Evolutionary conservation across 2,329 filamentous ascomycete species (phyloP), one percentile per base, ranked within the genome.

Genomic region (Rasamsonia emersonii): DNA sequence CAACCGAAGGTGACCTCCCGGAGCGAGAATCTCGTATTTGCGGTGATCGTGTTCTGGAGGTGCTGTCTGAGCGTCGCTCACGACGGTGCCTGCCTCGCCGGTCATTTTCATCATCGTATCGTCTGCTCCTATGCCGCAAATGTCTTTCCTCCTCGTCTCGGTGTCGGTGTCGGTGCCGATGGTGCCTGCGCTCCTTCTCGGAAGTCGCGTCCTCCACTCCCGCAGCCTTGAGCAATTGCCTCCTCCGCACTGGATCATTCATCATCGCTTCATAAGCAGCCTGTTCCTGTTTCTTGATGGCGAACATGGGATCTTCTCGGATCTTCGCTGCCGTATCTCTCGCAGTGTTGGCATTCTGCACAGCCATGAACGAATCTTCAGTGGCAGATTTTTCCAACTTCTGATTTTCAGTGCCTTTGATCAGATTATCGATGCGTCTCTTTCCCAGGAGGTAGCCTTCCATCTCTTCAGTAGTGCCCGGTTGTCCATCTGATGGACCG

Each of bases 391-490:
- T 94, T 58, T 86, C 80, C 36, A 94, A 62, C 42, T 82, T 82
- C 54, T 91, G 82, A 45, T 76, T 75, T 28, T 93, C 85, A 23
- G 80, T 80, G 29, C 82, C 84, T 55, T 91, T 84, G 25, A 86
- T 75, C 33, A 98, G 69, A 9, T 79, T 78, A 64, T 96, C 89
- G 54, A 98, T 89, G 37, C 88, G 75, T 37, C 91, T 73, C 67
- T 95, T 96, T 32, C 91, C 91, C 9, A 98, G 69, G 1, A 98
- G 63, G 55, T 93, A 98, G 3, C 83, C 86, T 53, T 98, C 91
- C 64, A 85, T 86, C 61, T 96, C 91, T 57, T 95, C 89, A 0
- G 63, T 77, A 23, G 76, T 84, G 79, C 20, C 85, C 84, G 35
- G 70, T 72, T 30, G 80, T 13, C 36, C 82, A 35, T 65, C 72